Conservation (phyloP, 495 filamentous ascomycete genomes). For the Lasiosphaeris hirsuta region DNA sequence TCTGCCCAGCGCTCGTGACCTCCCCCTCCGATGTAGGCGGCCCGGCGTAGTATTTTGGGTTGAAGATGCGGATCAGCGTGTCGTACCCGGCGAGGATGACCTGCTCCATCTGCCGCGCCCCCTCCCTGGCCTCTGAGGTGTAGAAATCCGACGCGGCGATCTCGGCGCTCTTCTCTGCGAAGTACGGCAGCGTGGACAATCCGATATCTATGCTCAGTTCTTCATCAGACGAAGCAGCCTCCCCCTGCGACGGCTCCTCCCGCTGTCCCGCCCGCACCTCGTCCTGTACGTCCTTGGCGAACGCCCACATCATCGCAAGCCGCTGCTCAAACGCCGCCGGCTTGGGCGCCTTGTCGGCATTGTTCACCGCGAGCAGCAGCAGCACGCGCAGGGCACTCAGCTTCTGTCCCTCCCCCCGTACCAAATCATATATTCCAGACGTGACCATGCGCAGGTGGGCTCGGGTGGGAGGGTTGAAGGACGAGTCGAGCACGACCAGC, state of each 20-base stretch:
- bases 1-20: constrained; percentile 35
- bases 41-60: constrained; percentile 72
- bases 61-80: constrained; percentile 78
- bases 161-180: constrained; percentile 74
- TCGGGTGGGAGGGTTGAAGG: constrained; percentile 88
- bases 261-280: constrained; percentile 7
- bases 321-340: constrained; percentile 80
- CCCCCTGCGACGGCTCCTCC: constrained; percentile 2
- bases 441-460: constrained; percentile 76
- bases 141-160: constrained; percentile 58
- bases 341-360: constrained; percentile 88
- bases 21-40: constrained; percentile 34
- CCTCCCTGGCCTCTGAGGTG: not conserved
- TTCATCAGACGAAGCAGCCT: constrained; percentile 10
- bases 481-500: constrained; percentile 87
- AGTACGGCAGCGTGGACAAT: constrained; percentile 78
- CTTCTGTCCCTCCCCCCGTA: not conserved
- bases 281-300: constrained; percentile 61
- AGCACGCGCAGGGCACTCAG: constrained; percentile 54
- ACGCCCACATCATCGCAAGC: constrained; percentile 80
- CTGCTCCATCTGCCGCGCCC: constrained; percentile 47
- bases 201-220: constrained; percentile 66
- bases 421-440: constrained; percentile 57
- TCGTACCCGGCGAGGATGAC: constrained; percentile 85
- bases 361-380: constrained; percentile 81